Conservation (phyloP, 2,329 filamentous ascomycete genomes). For the Xylariales sp. region DNA sequence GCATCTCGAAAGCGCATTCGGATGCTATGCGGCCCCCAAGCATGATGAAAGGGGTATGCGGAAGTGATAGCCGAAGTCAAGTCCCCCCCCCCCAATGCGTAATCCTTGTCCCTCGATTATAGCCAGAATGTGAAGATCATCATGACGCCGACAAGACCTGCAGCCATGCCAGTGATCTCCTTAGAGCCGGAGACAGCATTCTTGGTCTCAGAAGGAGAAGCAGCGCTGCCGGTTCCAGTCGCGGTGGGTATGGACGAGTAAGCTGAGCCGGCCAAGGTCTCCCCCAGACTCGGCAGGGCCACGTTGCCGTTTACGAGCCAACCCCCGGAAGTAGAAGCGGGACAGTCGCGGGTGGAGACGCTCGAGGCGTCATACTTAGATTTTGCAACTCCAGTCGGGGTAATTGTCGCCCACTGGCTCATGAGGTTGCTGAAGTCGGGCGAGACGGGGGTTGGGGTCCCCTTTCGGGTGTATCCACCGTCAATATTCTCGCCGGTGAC, state of each 20-base stretch:
- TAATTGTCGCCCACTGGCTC: constrained; percentile 68
- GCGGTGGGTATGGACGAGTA: constrained; percentile 25
- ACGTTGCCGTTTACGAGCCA: constrained; percentile 73
- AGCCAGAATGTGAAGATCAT: constrained; percentile 47
- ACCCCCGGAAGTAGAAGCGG: constrained; percentile 59
- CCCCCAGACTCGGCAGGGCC: constrained; percentile 63
- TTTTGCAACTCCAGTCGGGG: constrained; percentile 62
- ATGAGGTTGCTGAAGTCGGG: constrained; percentile 79
- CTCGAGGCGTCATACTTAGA: constrained; percentile 60
- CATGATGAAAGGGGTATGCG: too few species aligned
- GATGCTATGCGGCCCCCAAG: too few species aligned
- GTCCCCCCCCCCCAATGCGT: too few species aligned
- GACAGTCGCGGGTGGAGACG: constrained; percentile 64
- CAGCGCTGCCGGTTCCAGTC: constrained; percentile 27
- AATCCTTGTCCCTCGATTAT: too few species aligned
- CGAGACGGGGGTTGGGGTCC: constrained; percentile 65
- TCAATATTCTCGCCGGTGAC: constrained; percentile 50
- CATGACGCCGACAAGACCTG: constrained; percentile 46
- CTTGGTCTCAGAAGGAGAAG: constrained; percentile 26
- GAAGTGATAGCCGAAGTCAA: too few species aligned
- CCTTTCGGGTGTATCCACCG: constrained; percentile 65
- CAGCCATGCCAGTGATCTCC: constrained; percentile 45
- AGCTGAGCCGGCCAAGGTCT: constrained; percentile 33
- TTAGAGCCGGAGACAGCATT: constrained; percentile 40
- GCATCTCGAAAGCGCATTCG: too few species aligned